Conservation (phyloP, 2,329 filamentous ascomycete species). For the Clarireedia monteithiana region DNA sequence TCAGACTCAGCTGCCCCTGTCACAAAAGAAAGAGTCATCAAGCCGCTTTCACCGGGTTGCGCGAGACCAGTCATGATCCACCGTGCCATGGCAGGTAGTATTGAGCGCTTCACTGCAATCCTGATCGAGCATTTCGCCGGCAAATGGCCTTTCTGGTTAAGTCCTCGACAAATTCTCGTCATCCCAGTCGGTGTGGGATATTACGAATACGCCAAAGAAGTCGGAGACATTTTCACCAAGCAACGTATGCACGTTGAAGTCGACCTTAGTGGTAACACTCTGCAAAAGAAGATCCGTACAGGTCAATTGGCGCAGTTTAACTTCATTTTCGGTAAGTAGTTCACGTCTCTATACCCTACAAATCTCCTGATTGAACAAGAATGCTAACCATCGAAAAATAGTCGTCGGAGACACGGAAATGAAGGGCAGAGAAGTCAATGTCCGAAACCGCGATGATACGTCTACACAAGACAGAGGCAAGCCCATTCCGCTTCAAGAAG, state of each 20-base stretch:
- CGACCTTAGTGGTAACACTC: slow-evolving; percentile 67
- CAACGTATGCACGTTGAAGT: slow-evolving; percentile 64
- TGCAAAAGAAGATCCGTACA: slow-evolving; percentile 84
- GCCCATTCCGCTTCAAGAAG: slow-evolving; percentile 48
- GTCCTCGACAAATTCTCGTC: slow-evolving; percentile 72
- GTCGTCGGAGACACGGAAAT: slow-evolving; percentile 57
- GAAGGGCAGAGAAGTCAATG: slow-evolving; percentile 52
- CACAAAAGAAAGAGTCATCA: slow-evolving; percentile 37
- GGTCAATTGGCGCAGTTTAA: slow-evolving; percentile 78
- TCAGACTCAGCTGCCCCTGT: slow-evolving; percentile 32
- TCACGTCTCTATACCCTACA: not conserved
- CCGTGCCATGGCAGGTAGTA: slow-evolving; percentile 68
- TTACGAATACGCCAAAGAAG: slow-evolving; percentile 67
- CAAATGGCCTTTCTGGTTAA: slow-evolving; percentile 87
- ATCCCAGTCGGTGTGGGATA: slow-evolving; percentile 68
- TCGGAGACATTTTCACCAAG: slow-evolving; percentile 59
- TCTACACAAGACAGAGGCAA: slow-evolving; percentile 54
- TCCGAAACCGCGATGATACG: slow-evolving; percentile 56
- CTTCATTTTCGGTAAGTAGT: slow-evolving; percentile 65
- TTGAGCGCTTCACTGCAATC: slow-evolving; percentile 65
- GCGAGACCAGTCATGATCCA: slow-evolving; percentile 82
- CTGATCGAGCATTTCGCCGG: slow-evolving; percentile 78
- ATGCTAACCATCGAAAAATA: slow-evolving; percentile 22
- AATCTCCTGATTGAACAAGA: not conserved
- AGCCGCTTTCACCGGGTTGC: slow-evolving; percentile 57